phyloP scores from a whole-genome alignment of 352 stramenopile genomes.

The Phytopythium montanum region DNA sequence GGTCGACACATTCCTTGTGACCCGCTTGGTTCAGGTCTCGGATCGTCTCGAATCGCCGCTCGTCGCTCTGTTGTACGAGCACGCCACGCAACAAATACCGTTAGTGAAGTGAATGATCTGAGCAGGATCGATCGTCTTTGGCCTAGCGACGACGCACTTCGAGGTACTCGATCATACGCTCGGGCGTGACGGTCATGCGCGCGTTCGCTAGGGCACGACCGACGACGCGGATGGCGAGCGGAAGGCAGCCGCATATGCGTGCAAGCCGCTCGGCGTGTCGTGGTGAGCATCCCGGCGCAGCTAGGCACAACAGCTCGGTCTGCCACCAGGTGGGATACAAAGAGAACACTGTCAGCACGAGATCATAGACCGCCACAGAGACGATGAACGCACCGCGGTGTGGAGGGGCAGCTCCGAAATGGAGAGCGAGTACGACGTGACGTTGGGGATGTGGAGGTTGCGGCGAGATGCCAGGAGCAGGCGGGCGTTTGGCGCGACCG shows the following conservation, averaged over 20 bases:
- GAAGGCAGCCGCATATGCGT: slow-evolving; percentile 72
- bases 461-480: slow-evolving; percentile 67
- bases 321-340: slow-evolving; percentile 12
- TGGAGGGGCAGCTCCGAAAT: slow-evolving; percentile 67
- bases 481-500: slow-evolving; percentile 59
- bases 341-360: not conserved
- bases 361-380: not conserved
- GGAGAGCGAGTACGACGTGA: slow-evolving; percentile 74
- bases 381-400: slow-evolving; percentile 40
- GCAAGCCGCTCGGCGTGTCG: slow-evolving; percentile 60
- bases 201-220: slow-evolving; percentile 72
- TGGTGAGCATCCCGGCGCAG: slow-evolving; percentile 53
- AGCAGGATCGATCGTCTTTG: not conserved
- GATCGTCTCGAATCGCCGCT: slow-evolving; percentile 70
- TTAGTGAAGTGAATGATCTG: not conserved
- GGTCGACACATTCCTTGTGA: slow-evolving; percentile 74
- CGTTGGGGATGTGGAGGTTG: slow-evolving; percentile 71
- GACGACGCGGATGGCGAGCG: slow-evolving; percentile 79
- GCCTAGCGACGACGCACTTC: slow-evolving; percentile 33
- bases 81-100: not conserved
- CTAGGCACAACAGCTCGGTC: slow-evolving; percentile 67
- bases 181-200: slow-evolving; percentile 63
- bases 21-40: slow-evolving; percentile 70
- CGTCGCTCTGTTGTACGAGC: slow-evolving; percentile 35
- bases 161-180: slow-evolving; percentile 81